Evolutionary conservation across 306 rosid genomes (phyloP), one percentile per base, ranked within the genome.

Genomic region (Albizia julibrissin): DNA sequence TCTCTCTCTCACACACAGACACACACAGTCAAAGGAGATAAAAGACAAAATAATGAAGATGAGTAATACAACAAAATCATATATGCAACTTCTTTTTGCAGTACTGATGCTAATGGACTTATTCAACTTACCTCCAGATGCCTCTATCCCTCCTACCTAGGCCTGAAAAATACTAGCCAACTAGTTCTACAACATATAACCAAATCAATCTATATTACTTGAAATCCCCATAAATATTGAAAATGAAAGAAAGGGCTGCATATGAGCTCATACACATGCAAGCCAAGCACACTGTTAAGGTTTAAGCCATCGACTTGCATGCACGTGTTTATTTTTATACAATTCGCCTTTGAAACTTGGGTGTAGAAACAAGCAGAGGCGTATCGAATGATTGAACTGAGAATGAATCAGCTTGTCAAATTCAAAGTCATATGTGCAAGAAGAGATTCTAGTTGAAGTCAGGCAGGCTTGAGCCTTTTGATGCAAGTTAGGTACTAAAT

Each of bases 401-500:
- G 8, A 44, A 46, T 61, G 8, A 44, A 46, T 70, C 70, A 33
- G 66, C 65, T 58, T 47, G 62, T 24, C 61, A 71, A 44, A 24
- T 44, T 13, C 27, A 69, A 84, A 33, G 66, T 56, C 61, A 56
- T 64, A 68, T 44, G 69, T 69, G 47, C 61, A 72, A 27, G 42
- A 69, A 75, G 70, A 34, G 5, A 26, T 46, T 74, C 44, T 84
- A 43, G 33, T 15, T 58, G 65, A 84, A 37, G 59, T n/a, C 16
- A 43, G 27, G n/a, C 54, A 43, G 27, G 40, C 42, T 46, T 43
- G 75, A 84, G 79, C 34, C 69, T 39, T 46, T 27, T 44, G 16
- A 72, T 69, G 64, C 37, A 80, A 69, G 61, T 75, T 74, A 5
- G 62, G 81, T 56, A 76, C 79, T 27, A 76, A 31, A 31, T 26